Percentiles rank a stretch among this genome's conserved stretches.
Evolutionary conservation across 78 protist genomes (phyloP).

Genomic region (Dictyostelium brefeldianum): DNA sequence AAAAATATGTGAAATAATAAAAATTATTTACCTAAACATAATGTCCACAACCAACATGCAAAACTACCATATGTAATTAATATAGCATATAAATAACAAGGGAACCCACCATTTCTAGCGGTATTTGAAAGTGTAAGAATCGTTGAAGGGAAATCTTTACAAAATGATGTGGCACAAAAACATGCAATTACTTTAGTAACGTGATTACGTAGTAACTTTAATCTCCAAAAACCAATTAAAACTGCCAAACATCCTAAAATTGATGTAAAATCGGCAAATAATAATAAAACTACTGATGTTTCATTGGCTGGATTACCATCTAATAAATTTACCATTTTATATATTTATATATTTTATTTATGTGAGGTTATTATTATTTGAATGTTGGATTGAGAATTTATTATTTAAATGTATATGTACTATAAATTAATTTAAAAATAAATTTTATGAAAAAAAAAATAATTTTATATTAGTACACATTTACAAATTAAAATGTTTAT

Average conservation of each 20-base stretch:
- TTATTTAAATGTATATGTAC: not conserved
- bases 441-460: no score
- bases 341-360: not conserved
- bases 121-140: constrained; percentile 28
- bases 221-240: constrained; percentile 57
- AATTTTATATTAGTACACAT: no score
- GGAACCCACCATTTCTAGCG: not conserved
- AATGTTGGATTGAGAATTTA: not conserved
- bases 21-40: constrained; percentile 72
- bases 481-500: no score
- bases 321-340: not conserved
- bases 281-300: not conserved
- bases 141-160: constrained; percentile 35
- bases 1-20: not conserved
- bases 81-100: constrained; percentile 50
- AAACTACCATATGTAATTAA: constrained; percentile 67
- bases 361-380: not conserved
- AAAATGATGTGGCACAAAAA: constrained; percentile 52
- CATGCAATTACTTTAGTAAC: constrained; percentile 60
- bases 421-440: no score
- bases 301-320: not conserved
- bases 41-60: constrained; percentile 70
- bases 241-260: constrained; percentile 34
- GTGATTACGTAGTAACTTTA: constrained; percentile 53
- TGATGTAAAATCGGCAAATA: constrained; percentile 69